These are phyloP conservation scores for Zygosaccharomyces gambellarensis DNA, from an alignment of 805 yeast genomes.

Conservation along the genomic window DNA sequence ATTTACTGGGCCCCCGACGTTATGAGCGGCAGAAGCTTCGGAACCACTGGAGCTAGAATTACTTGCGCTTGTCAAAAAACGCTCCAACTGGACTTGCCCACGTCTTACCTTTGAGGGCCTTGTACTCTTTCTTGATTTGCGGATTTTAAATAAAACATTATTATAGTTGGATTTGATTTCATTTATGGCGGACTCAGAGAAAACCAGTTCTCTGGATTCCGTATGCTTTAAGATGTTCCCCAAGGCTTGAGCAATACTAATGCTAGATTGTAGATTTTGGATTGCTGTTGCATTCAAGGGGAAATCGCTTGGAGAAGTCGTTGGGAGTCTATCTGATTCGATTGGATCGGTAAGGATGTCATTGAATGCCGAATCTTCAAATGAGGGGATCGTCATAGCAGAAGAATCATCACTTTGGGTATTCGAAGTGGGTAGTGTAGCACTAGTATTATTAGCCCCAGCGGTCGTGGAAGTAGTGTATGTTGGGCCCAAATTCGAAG, in stretches of 20 bases:
- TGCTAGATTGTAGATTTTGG: slow-evolving; percentile 23
- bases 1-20: slow-evolving; percentile 11
- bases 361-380: slow-evolving; percentile 19
- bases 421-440: neutral
- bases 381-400: slow-evolving; percentile 10
- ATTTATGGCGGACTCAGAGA: slow-evolving; percentile 26
- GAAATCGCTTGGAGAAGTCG: slow-evolving; percentile 7
- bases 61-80: slow-evolving; percentile 8
- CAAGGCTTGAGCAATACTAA: slow-evolving; percentile 32
- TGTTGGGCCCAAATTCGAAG: slow-evolving; percentile 6
- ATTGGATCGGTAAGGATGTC: slow-evolving; percentile 14
- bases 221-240: slow-evolving; percentile 29
- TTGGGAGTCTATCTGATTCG: slow-evolving; percentile 8
- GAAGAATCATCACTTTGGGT: slow-evolving; percentile 6
- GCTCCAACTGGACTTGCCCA: slow-evolving; percentile 16
- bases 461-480: neutral
- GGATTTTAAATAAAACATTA: slow-evolving; percentile 23
- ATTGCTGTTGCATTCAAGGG: slow-evolving; percentile 7
- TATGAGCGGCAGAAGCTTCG: slow-evolving; percentile 10
- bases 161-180: slow-evolving; percentile 28
- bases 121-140: slow-evolving; percentile 18
- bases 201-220: slow-evolving; percentile 26
- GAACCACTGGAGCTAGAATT: slow-evolving; percentile 10
- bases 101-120: slow-evolving; percentile 11
- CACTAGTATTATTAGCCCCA: neutral